phyloP scores from a whole-genome alignment of 352 stramenopile species.

The Globisporangium ultimum region DNA sequence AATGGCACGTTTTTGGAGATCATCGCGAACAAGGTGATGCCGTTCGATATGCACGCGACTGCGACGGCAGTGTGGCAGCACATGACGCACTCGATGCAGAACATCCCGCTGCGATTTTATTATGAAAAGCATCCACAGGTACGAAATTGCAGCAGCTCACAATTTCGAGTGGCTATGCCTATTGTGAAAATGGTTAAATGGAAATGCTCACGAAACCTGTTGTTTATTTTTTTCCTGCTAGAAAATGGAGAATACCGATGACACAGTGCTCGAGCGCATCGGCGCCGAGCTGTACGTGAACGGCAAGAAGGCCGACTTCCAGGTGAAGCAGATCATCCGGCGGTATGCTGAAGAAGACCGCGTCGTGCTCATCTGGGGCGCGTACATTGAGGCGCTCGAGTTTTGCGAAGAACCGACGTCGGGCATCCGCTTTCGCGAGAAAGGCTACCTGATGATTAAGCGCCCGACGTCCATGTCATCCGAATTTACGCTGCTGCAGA shows the following conservation, averaged over 20 bases:
- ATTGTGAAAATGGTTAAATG: background rate
- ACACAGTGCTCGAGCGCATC: slow-evolving; percentile 64
- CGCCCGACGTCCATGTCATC: slow-evolving; percentile 30
- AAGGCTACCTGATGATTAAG: slow-evolving; percentile 51
- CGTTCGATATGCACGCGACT: slow-evolving; percentile 36
- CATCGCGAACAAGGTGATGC: slow-evolving; percentile 31
- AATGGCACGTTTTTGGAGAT: slow-evolving; percentile 35
- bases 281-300: slow-evolving; percentile 49
- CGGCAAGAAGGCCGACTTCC: slow-evolving; percentile 43
- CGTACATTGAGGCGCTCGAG: slow-evolving; percentile 48
- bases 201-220: too few species aligned
- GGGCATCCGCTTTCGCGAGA: slow-evolving; percentile 47
- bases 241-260: slow-evolving; percentile 22
- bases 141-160: too few species aligned
- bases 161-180: too few species aligned
- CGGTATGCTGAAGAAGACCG: slow-evolving; percentile 41
- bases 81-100: slow-evolving; percentile 17
- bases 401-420: slow-evolving; percentile 40
- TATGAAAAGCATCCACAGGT: slow-evolving; percentile 54
- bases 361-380: slow-evolving; percentile 50
- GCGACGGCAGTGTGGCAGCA: slow-evolving; percentile 36
- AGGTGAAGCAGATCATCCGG: slow-evolving; percentile 50
- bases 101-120: slow-evolving; percentile 9
- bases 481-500: slow-evolving; percentile 42
- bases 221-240: too few species aligned